Conservation (phyloP, 805 yeast species). For the Nematodospora valgi region DNA sequence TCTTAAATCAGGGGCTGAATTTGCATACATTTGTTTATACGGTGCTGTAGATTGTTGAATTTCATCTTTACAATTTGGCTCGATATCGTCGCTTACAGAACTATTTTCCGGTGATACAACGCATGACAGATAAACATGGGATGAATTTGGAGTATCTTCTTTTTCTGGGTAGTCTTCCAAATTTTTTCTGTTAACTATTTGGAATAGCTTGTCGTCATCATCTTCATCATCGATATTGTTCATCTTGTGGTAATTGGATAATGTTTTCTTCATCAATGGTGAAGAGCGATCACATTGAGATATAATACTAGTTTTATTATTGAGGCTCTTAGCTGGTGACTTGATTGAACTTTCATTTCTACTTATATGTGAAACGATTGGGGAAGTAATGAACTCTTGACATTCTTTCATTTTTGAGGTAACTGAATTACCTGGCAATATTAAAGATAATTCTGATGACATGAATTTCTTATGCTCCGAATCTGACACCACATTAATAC, state of each 20-base stretch:
- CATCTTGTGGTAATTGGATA: too few species aligned
- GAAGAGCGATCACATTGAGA: constrained; percentile 9
- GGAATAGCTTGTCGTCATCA: constrained; percentile 9
- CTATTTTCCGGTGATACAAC: background rate
- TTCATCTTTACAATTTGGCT: too few species aligned
- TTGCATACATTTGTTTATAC: constrained; percentile 1
- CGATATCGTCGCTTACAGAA: too few species aligned
- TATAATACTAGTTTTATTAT: constrained; percentile 1
- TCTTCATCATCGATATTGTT: too few species aligned
- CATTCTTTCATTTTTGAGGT: background rate
- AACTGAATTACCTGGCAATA: too few species aligned
- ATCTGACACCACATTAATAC: constrained; percentile 24
- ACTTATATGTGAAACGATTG: background rate
- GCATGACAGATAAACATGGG: constrained; percentile 17
- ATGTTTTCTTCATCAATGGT: constrained; percentile 9
- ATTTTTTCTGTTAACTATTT: constrained; percentile 8
- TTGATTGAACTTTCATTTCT: background rate
- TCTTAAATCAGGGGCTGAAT: constrained; percentile 9
- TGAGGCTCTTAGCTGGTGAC: too few species aligned
- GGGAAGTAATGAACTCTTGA: constrained; percentile 1
- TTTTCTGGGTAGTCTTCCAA: background rate
- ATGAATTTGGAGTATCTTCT: constrained; percentile 19
- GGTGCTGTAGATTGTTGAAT: constrained; percentile 4
- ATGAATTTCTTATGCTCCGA: constrained; percentile 3
- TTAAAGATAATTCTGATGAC: background rate